Base-by-base conservation (phyloP, 2,329 filamentous ascomycete species). In the Harringtonia aguacate region DNA sequence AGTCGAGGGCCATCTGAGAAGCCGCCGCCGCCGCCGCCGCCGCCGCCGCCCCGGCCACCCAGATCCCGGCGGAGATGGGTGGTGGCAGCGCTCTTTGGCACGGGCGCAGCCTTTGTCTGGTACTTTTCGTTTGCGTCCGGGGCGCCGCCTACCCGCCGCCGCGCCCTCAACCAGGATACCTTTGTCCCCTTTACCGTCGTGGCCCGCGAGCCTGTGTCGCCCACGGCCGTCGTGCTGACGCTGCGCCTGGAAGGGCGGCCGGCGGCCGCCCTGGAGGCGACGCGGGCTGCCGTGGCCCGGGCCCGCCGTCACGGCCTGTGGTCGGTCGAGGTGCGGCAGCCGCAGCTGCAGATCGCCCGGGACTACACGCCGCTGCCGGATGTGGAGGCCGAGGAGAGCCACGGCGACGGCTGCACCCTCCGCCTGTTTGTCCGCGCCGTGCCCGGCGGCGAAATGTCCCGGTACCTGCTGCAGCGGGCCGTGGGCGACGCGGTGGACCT, bases 241-340 rank as follows among this genome's bases (percentile, higher is more conserved):
- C 61, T 89, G 22, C 63, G 63, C n/a, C n/a, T n/a, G n/a, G n/a
- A n/a, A n/a, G n/a, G n/a, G n/a, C n/a, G n/a, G 22, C 69, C 77
- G 31, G 40, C 39, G 24, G 24, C 24, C 24, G 24, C 6, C 24
- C 27, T 18, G 13, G 56, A 58, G 15, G 18, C 36, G 5, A 59
- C 40, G 51, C 59, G 7, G 41, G 36, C 31, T 46, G 31, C 55
- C 49, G 3, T 61, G 54, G 10, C 58, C 58, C 43, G 40, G 12
- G 69, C 69, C 21, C 61, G 63, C 36, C 22, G 24, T 2, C 69
- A 75, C 45, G 83, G 84, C 5, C 72, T 94, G 35, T 94, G 87
- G 84, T 88, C 83, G 50, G 82, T 97, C 29, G 84, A 95, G 66
- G 79, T 95, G 57, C 95, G 94, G 65, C 92, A 97, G 65, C 92